Evolutionary conservation across 2,329 filamentous ascomycete species (phyloP), one percentile per base, ranked within the genome.

Genomic region (Alternaria panax): DNA sequence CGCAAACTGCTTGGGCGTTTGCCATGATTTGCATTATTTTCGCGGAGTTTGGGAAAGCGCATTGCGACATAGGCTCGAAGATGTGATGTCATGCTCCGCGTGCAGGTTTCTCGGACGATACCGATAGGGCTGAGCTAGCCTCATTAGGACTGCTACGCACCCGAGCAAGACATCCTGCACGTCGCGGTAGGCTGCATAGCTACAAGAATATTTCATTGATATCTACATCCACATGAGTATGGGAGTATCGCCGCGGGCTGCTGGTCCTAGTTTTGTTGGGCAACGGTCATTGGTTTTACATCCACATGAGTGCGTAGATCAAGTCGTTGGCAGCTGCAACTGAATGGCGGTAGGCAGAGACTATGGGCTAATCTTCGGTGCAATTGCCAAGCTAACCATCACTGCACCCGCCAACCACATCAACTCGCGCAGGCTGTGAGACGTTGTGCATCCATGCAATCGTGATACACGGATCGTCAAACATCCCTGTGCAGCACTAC

Each of bases 51-150:
- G 43, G 59, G 57, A 64, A 59, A 51, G 65, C 27, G 60, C 55
- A 64, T 60, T 58, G 59, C 43, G 45, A 60, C 60, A 61, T 59
- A 34, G 20, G 42, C 25, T 51, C 53, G 32, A 48, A 51, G 28
- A 30, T 55, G 51, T 66, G 62, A 67, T 59, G 59, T 65, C 62
- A 64, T 58, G 42, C 38, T 48, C 51, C 32, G 48, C 34, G 27
- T 53, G 40, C 28, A 48, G 43, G 38, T 46, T 54, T 42, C 38
- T 14, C 32, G 20, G 38, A 42, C 38, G 24, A 28, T 47, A 27
- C 34, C 34, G 51, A 18, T 46, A 60, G 36, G 57, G 60, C 48
- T 46, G 50, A 40, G 47, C 57, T 58, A 58, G 55, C 28, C 46
- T 25, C 27, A 42, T 50, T 43, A 14, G 45, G 28, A 14, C 16